Evolutionary conservation across 148 eudicot genomes (phyloP), one percentile per base, ranked within the genome.

Genomic region (Cornus kousa): DNA sequence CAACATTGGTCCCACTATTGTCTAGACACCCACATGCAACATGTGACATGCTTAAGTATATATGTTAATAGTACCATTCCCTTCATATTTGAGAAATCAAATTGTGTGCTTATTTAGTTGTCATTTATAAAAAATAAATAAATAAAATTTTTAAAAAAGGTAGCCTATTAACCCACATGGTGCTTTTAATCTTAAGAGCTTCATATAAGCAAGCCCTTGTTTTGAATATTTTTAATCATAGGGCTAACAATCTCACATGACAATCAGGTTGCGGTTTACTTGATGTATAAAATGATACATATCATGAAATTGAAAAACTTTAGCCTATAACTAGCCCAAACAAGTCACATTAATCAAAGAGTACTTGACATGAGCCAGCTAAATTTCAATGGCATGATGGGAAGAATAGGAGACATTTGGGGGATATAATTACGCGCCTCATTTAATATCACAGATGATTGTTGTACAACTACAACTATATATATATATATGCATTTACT

Each of bases 341-440:
- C 78, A 85, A 82, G 64, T 77, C 65, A 13, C 85, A 82, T 62
- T 67, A 85, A 79, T 74, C 78, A 80, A 77, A 71, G 72, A 28
- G 83, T 74, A 43, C 43, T 39, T 77, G 85, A 77, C 81, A 82
- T 62, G 20, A 80, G 81, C 85, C 85, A 85, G 79, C 88, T 80
- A 81, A 80, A 73, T 77, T 60, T 78, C 77, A 13, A 80, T 77
- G 72, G 81, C 69, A 73, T 76, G 75, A 68, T 71, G 76, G 77
- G 79, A 73, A 24, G 48, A 39, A 23, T 70, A 70, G 83, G 85
- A 72, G 83, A 85, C 87, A 85, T 77, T 28, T 70, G 39, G 72
- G 39, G 72, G 78, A 78, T 71, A 74, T 67, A 70, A 24, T 74
- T 70, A 78, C 70, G 22, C 28, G 39, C 55, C 23, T 55, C 39